phyloP scores from a whole-genome alignment of 345 rosid species.

The Angophora floribunda region DNA sequence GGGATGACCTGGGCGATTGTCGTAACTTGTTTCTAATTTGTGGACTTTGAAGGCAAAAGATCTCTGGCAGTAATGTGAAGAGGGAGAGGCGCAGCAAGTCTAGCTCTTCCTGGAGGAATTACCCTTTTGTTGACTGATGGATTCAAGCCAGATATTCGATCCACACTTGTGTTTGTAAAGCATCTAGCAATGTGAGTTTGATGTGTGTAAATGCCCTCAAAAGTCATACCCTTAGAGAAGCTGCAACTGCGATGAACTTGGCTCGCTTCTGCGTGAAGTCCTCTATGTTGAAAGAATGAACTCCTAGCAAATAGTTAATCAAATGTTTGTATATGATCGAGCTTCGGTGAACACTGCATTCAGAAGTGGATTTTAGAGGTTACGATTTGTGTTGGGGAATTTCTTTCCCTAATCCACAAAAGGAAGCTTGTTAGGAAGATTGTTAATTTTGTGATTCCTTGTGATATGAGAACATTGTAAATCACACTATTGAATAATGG shows the following conservation, averaged over 20 bases:
- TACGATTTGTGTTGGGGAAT: not conserved
- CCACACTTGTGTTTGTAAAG: not conserved
- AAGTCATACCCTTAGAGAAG: not conserved
- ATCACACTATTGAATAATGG: not conserved
- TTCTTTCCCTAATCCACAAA: not conserved
- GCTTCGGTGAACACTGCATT: not conserved
- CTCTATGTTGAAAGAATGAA: not conserved
- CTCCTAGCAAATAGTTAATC: not conserved
- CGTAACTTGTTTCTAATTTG: not conserved
- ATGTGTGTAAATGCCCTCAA: not conserved
- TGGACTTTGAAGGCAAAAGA: slow-evolving; percentile 5
- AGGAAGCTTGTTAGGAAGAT: not conserved
- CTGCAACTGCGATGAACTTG: not conserved
- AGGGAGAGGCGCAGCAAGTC: slow-evolving; percentile 2
- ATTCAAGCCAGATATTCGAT: not conserved
- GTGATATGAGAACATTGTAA: not conserved
- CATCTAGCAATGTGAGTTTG: not conserved
- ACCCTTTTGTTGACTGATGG: not conserved
- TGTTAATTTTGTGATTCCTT: not conserved
- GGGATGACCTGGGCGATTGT: not conserved
- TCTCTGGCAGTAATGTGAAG: slow-evolving; percentile 3
- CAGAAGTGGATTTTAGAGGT: not conserved
- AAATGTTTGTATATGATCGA: not conserved
- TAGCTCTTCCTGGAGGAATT: not conserved
- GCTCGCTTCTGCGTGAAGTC: not conserved